These are phyloP conservation scores for Xylariaceae sp. DNA, from an alignment of 2,329 filamentous ascomycete species.

Conservation along the genomic window DNA sequence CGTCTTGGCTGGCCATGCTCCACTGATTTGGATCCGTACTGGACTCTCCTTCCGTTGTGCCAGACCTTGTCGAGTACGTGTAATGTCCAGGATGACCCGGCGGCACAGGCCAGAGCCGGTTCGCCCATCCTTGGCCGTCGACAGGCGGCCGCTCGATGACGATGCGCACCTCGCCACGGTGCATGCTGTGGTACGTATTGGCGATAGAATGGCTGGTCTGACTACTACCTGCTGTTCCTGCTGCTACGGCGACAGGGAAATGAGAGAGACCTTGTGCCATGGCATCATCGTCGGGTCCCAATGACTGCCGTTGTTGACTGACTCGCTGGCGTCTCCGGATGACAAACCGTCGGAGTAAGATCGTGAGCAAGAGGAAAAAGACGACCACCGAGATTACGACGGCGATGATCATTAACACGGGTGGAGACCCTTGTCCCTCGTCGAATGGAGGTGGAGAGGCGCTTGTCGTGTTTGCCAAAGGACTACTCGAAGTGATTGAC, in stretches of 20 bases:
- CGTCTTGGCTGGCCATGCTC: constrained; percentile 16
- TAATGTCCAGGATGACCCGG: constrained; percentile 31
- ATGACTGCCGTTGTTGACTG: constrained; percentile 11
- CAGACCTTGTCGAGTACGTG: constrained; percentile 27
- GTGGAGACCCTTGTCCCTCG: constrained; percentile 1
- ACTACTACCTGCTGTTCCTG: constrained; percentile 2
- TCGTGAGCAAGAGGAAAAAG: constrained; percentile 18
- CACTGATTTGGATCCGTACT: constrained; percentile 16
- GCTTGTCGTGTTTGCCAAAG: constrained; percentile 1
- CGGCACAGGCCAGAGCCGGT: constrained; percentile 30
- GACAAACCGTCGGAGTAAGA: constrained; percentile 23
- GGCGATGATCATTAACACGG: constrained; percentile 25
- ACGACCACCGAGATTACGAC: constrained; percentile 21
- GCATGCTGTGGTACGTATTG: constrained; percentile 26
- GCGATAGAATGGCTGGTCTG: constrained; percentile 14
- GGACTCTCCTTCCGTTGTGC: constrained; percentile 18
- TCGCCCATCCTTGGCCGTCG: constrained; percentile 21
- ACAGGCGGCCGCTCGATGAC: constrained; percentile 17
- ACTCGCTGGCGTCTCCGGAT: constrained; percentile 14
- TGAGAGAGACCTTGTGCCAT: neutral
- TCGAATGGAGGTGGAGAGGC: neutral
- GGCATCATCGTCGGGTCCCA: neutral
- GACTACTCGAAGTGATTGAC: too few species aligned
- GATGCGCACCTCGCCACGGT: constrained; percentile 26
- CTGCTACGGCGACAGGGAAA: neutral